Evolutionary conservation across 192 early-diverging fungal species (phyloP).

Genomic region (Dimargaris cristalligena): DNA sequence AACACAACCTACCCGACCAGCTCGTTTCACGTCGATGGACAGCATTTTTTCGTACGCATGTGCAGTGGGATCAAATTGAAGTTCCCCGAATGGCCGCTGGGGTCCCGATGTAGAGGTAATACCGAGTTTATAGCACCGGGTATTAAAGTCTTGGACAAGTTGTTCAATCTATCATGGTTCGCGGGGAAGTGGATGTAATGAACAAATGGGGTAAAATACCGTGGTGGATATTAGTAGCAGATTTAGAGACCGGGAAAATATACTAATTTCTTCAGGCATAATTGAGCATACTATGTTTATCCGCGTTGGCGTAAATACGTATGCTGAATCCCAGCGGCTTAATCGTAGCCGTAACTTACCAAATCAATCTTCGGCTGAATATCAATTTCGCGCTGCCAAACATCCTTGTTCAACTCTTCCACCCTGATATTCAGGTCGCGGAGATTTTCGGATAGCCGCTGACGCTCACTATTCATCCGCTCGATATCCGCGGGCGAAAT

Average conservation of each 20-base stretch:
- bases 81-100: not conserved
- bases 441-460: conserved; percentile 39
- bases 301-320: no score
- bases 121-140: conserved; percentile 12
- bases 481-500: conserved; percentile 65
- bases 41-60: conserved; percentile 6
- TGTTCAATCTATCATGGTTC: conserved; percentile 34
- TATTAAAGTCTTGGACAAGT: conserved; percentile 33
- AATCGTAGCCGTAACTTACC: no score
- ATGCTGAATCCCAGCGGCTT: no score
- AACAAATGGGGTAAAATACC: no score
- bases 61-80: conserved; percentile 10
- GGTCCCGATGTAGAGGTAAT: conserved; percentile 9
- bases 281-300: not conserved
- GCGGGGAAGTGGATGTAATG: no score
- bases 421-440: conserved; percentile 30
- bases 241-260: not conserved
- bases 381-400: conserved; percentile 52
- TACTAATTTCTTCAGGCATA: not conserved
- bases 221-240: not conserved
- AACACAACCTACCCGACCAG: not conserved
- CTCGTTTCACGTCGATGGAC: conserved; percentile 1
- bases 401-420: conserved; percentile 34
- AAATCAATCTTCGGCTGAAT: conserved; percentile 48
- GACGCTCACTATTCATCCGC: conserved; percentile 60